These are phyloP conservation scores for Nannochloropsis salina DNA, from an alignment of 108 stramenopile genomes.

Conservation along the genomic window DNA sequence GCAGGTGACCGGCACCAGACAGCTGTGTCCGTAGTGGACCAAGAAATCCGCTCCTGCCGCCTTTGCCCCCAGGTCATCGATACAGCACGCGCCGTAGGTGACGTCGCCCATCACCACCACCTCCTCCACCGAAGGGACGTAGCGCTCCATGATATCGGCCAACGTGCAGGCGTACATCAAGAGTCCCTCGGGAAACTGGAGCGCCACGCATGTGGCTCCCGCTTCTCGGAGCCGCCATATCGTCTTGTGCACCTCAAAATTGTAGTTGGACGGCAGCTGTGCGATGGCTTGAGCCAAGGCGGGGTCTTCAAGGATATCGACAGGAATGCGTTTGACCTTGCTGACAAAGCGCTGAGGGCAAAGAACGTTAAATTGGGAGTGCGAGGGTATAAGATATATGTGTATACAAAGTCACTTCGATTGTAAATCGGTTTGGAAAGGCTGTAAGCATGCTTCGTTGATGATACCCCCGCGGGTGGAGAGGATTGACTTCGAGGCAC, in stretches of 20 bases:
- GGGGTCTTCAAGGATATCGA: constrained; percentile 26
- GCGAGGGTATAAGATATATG: no score
- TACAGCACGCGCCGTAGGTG: constrained; percentile 98
- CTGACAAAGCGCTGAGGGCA: neutral
- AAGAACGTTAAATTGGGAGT: no score
- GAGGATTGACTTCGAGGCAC: no score
- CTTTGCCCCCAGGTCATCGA: constrained; percentile 82
- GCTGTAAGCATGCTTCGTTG: no score
- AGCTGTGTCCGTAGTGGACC: constrained; percentile 96
- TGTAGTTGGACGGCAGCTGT: constrained; percentile 58
- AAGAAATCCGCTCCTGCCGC: constrained; percentile 80
- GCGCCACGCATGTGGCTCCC: constrained; percentile 65
- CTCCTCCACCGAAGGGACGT: constrained; percentile 51
- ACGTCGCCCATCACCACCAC: constrained; percentile 89
- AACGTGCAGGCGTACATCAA: constrained; percentile 86
- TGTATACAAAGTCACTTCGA: no score
- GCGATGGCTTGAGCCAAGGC: constrained; percentile 26
- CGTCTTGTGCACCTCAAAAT: constrained; percentile 73
- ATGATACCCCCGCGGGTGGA: no score
- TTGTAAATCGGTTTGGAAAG: no score
- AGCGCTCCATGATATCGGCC: constrained; percentile 80
- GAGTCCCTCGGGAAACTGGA: constrained; percentile 96
- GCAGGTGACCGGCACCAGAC: constrained; percentile 83
- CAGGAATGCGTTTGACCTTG: constrained; percentile 31
- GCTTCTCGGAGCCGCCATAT: constrained; percentile 65